Base-by-base conservation (phyloP, 139 green algal genomes). In the Gonium pectorale region DNA sequence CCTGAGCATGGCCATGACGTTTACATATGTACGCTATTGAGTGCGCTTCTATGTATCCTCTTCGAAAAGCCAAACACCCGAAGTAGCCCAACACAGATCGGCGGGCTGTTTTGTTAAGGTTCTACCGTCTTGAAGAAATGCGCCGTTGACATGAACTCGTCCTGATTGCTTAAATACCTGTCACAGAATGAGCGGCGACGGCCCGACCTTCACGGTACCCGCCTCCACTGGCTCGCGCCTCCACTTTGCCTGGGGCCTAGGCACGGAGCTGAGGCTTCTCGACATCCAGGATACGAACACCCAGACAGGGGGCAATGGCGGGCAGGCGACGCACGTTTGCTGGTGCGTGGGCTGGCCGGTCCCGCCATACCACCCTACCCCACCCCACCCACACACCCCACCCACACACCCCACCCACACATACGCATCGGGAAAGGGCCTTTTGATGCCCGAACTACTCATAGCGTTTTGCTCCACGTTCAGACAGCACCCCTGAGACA, bases 201-300 rank as follows among this genome's bases (percentile, higher is more conserved):
- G 35, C 9, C 27, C 64, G 6, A 54, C 78, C 4, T 77, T 70
- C 56, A 31, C 37, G 9, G 59, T 60, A 5, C 75, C 59, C 6
- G 59, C 24, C 22, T 43, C 83, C 2, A 26, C 26, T 26, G 85
- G 87, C 1, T 78, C 78, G 5, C 83, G 86, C 2, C 77, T 94
- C 29, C 64, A 88, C 38, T 90, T 94, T 54, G 83, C 60, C 52
- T 95, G 87, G 87, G 89, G 90, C 13, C 66, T 73, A 9, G 92
- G 92, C 31, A 91, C 88, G 24, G 86, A 94, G 84, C 51, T 95
- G 5, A 62, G 81, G 21, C 41, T 89, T 1, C 85, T 64, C 38
- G 86, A 86, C 31, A 64, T 89, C 5, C 22, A 64, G 22, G 51
- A 81, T 38, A 73, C 77, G 5, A 7, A 17, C 24, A 81, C 68